phyloP scores from a whole-genome alignment of 352 stramenopile genomes.

The Globisporangium yorkense region DNA sequence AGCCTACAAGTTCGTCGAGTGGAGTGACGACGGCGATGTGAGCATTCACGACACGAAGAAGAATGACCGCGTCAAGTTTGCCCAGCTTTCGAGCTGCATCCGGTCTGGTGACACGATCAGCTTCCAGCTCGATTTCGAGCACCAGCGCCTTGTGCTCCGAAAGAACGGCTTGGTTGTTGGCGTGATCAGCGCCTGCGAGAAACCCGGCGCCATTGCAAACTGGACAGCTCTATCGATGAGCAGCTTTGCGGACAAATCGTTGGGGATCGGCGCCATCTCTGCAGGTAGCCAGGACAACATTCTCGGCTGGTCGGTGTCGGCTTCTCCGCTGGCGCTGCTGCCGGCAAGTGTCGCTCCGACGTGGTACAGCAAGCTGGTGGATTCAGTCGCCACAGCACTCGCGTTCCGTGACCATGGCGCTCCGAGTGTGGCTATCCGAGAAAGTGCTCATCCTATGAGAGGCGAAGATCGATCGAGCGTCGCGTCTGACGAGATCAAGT shows the following conservation, averaged over 20 bases:
- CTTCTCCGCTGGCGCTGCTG: constrained; percentile 33
- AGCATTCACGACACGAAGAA: constrained; percentile 8
- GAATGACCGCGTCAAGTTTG: constrained; percentile 11
- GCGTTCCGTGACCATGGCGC: constrained; percentile 42
- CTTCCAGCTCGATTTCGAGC: constrained; percentile 34
- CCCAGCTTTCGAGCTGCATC: constrained; percentile 17
- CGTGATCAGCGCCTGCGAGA: constrained; percentile 10
- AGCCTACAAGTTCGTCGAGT: constrained; percentile 15
- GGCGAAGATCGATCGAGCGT: constrained; percentile 1
- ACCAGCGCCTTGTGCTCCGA: constrained; percentile 22
- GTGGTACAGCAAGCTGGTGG: constrained; percentile 60
- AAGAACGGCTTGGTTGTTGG: constrained; percentile 33
- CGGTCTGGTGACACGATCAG: constrained; percentile 32
- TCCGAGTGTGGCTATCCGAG: constrained; percentile 28
- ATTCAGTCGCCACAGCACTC: constrained; percentile 46
- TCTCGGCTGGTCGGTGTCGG: constrained; percentile 6
- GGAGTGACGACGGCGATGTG: constrained; percentile 18
- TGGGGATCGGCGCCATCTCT: constrained; percentile 2
- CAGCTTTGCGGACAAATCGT: not conserved
- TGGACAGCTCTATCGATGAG: not conserved
- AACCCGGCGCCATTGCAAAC: not conserved
- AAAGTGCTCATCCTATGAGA: constrained; percentile 45
- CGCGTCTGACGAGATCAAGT: constrained; percentile 18
- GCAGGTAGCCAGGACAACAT: constrained; percentile 1
- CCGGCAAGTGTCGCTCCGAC: constrained; percentile 24